Percentiles rank a stretch among this genome's conserved stretches.
These are phyloP conservation scores for Torrubiella hemipterigena DNA, from an alignment of 2,329 filamentous ascomycete genomes.

Conservation along the genomic window DNA sequence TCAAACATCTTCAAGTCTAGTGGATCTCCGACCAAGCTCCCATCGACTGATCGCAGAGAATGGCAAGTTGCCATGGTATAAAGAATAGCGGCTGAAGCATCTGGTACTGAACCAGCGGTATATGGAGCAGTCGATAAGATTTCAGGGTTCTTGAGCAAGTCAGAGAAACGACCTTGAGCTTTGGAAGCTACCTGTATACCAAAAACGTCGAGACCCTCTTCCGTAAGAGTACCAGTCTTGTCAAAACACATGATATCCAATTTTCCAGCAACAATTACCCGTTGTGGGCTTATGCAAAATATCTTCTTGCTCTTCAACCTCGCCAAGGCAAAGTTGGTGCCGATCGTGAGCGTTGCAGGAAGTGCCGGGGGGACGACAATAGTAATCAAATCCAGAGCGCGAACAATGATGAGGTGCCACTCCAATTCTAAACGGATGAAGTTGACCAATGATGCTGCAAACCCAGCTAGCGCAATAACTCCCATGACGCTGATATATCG, in stretches of 20 bases:
- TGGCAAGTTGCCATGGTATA: constrained; percentile 98
- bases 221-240: constrained; percentile 96
- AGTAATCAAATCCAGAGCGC: constrained; percentile 89
- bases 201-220: constrained; percentile 89
- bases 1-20: constrained; percentile 98
- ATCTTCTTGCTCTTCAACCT: constrained; percentile 82
- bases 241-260: constrained; percentile 95
- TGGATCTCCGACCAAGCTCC: constrained; percentile 83
- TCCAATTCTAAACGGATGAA: constrained; percentile 74
- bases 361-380: constrained; percentile 94
- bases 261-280: constrained; percentile 94
- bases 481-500: constrained; percentile 97
- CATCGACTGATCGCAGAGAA: constrained; percentile 75
- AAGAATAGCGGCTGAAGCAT: constrained; percentile 48
- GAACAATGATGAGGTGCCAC: constrained; percentile 84
- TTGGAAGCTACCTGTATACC: constrained; percentile 70
- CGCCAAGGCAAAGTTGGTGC: constrained; percentile 85
- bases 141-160: constrained; percentile 56
- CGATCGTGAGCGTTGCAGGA: constrained; percentile 89
- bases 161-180: constrained; percentile 53
- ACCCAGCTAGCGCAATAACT: constrained; percentile 71
- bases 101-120: constrained; percentile 15
- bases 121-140: constrained; percentile 37
- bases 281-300: constrained; percentile 94
- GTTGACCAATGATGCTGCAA: constrained; percentile 83